Conservation (phyloP, 805 yeast genomes). For the Candida chauliodis region DNA sequence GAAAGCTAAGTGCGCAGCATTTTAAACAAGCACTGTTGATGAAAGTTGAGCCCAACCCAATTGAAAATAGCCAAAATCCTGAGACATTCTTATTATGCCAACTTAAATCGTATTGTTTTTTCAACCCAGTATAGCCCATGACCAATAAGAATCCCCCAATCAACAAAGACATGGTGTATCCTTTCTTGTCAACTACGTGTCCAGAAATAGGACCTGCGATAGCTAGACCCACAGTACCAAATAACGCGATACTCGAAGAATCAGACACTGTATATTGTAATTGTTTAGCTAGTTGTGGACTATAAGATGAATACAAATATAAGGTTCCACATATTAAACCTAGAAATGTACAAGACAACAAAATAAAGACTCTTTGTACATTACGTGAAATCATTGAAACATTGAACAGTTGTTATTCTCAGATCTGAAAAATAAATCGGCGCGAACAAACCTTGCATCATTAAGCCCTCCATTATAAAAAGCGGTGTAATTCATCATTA, state of each 20-base stretch:
- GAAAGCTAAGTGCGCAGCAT: conserved; percentile 69
- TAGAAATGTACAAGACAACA: conserved; percentile 31
- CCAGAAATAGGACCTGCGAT: conserved; percentile 69
- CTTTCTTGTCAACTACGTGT: conserved; percentile 55
- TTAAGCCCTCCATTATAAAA: neutral
- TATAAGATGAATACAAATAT: conserved; percentile 71
- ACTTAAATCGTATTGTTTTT: conserved; percentile 44
- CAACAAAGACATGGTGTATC: conserved; percentile 52
- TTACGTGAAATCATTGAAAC: conserved; percentile 12
- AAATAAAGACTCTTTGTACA: conserved; percentile 20
- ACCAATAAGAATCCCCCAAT: conserved; percentile 49
- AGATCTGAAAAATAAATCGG: conserved; percentile 2
- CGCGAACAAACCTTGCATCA: conserved; percentile 1
- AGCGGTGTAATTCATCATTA: conserved; percentile 1
- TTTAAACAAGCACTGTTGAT: conserved; percentile 64
- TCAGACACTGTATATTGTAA: conserved; percentile 59
- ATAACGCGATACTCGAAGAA: conserved; percentile 60
- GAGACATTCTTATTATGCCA: conserved; percentile 39
- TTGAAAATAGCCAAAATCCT: conserved; percentile 45
- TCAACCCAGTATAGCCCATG: conserved; percentile 55
- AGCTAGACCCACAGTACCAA: conserved; percentile 65
- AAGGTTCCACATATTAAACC: conserved; percentile 71
- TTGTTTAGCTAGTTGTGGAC: conserved; percentile 67
- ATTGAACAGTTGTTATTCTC: neutral
- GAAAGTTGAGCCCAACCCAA: conserved; percentile 71